Conservation (phyloP, 192 early-diverging fungal species). For the Coemansia pectinata region DNA sequence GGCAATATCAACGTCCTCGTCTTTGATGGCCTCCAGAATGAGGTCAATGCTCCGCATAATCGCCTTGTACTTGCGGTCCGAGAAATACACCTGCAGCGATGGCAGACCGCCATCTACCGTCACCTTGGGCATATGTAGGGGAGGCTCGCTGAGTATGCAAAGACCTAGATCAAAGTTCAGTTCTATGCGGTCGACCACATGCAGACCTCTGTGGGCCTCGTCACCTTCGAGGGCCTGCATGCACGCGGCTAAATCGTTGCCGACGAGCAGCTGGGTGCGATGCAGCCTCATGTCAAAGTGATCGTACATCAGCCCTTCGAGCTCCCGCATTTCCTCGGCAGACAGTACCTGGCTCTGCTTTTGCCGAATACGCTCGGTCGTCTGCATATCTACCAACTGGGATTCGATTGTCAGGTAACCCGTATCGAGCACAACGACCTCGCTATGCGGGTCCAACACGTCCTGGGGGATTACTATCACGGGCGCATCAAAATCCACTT, state of each 20-base stretch:
- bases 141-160: slow-evolving; percentile 80
- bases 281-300: slow-evolving; percentile 80
- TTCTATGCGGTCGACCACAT: slow-evolving; percentile 89
- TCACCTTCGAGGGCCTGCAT: slow-evolving; percentile 62
- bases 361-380: slow-evolving; percentile 66
- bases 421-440: slow-evolving; percentile 85
- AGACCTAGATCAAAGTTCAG: slow-evolving; percentile 77
- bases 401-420: slow-evolving; percentile 90
- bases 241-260: slow-evolving; percentile 71
- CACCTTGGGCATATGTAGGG: slow-evolving; percentile 70
- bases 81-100: slow-evolving; percentile 83
- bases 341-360: slow-evolving; percentile 65
- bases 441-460: slow-evolving; percentile 56
- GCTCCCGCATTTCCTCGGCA: slow-evolving; percentile 66
- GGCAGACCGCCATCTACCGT: slow-evolving; percentile 81
- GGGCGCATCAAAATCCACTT: slow-evolving; percentile 96
- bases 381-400: slow-evolving; percentile 71
- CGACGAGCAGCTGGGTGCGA: slow-evolving; percentile 80
- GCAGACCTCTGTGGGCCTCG: slow-evolving; percentile 58
- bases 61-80: slow-evolving; percentile 89
- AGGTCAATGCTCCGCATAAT: slow-evolving; percentile 81
- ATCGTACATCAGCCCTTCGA: slow-evolving; percentile 88
- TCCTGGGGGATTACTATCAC: slow-evolving; percentile 87
- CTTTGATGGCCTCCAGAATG: slow-evolving; percentile 56
- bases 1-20: slow-evolving; percentile 49